Evolutionary conservation across 1,284 basidiomycete genomes (phyloP), one percentile per base, ranked within the genome.

Genomic region (Ceratobasidium sp.): DNA sequence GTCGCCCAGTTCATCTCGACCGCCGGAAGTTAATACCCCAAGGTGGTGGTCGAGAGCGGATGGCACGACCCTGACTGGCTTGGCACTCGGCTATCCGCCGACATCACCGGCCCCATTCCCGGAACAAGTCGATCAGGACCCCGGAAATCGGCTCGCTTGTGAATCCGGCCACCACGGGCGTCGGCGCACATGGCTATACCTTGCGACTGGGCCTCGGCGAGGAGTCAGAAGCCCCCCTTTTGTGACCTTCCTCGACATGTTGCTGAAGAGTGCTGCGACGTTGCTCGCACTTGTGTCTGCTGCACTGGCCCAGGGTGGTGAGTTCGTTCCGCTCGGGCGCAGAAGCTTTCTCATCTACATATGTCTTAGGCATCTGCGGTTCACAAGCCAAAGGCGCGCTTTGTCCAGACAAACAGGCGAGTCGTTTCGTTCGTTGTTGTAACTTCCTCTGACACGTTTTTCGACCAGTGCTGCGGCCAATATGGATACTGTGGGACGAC

Each of bases 401-500:
- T 29, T 68, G 49, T 43, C 58, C 58, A 6, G 34, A 39, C 37
- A 61, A 61, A 31, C 58, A 61, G 58, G 58, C 41, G 8, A 1
- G n/a, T 34, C 34, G 58, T 39, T 11, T 22, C 37, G 14, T 41
- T 14, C 11, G 4, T 22, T 9, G 6, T 16, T 7, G 9, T 27
- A 13, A 51, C 39, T 24, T n/a, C 8, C 8, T 51, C 22, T 34
- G 24, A 14, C 48, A 9, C n/a, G 9, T n/a, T 19, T 51, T 7
- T 48, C 34, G 34, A 16, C 3, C 37, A 41, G 49, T 49, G 53
- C 48, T 51, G 34, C 27, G 48, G 65, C 13, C 65, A 68, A 39
- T 68, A 48, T 27, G 65, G 65, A 39, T 68, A 53, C 49, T 68
- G 65, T 39, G 65, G 65, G 13, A 68, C 65, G 16, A 68, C 65